Evolutionary conservation across 495 filamentous ascomycete genomes (phyloP), one percentile per base, ranked within the genome.

Genomic region (Aspergillus bertholletiae): DNA sequence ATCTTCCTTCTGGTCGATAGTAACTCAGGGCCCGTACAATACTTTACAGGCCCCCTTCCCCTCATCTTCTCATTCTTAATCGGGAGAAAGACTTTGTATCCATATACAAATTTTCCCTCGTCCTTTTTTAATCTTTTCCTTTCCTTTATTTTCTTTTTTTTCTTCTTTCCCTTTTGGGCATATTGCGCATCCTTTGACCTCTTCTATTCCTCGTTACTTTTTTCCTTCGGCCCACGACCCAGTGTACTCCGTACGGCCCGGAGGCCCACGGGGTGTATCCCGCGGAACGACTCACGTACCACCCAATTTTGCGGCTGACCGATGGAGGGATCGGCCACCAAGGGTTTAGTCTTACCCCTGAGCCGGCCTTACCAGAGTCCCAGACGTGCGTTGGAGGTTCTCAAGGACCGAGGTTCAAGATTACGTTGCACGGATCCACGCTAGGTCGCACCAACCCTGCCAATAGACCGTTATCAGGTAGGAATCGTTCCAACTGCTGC

Each of bases 401-500:
- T 45, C 57, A 21, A 57, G 50, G 48, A 56, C 58, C 54, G 62
- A 64, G 62, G 62, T 60, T 58, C 47, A 48, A 34, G 49, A 23
- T 54, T 46, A 32, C 43, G 55, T 57, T 45, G 53, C 54, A 61
- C 62, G 40, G 56, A 53, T 58, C 53, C 53, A 58, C 53, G 46
- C 53, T 37, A 53, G 56, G 60, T 63, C 56, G 48, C 51, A 55
- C 61, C 2, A 52, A 53, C n/a, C 7, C 17, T 60, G 43, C 45
- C 39, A 49, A 45, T 40, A 17, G 28, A n/a, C 27, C 49, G 24
- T 45, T 49, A 53, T 30, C 18, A 22, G 24, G 24, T 18, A 22
- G 26, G 46, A 30, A 23, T 9, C 13, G 2, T 32, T 15, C 26
- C 15, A 49, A 35, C 24, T 22, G 15, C 37, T 11, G 11, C 27